Evolutionary conservation across 2,329 filamentous ascomycete genomes (phyloP).

Genomic region (Fusarium goolgardi): DNA sequence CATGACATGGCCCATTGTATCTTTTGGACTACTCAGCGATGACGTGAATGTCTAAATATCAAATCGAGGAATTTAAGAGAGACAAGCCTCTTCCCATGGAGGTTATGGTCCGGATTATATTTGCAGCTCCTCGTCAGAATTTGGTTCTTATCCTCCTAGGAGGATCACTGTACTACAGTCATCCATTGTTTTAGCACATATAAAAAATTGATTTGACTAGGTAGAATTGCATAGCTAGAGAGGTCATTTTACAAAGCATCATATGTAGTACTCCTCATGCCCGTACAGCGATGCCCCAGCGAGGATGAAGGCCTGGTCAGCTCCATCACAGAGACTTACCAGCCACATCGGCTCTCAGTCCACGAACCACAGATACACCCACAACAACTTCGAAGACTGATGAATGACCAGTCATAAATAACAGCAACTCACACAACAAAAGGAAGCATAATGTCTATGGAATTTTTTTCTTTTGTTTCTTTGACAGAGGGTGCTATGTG

Average conservation of each 20-base stretch:
- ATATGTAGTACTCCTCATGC: not conserved
- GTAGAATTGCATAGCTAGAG: not conserved
- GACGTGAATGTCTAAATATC: constrained; percentile 8
- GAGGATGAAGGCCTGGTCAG: not conserved
- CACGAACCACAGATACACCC: constrained; percentile 30
- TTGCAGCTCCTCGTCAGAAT: not conserved
- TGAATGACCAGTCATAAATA: not conserved
- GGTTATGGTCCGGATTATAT: no score
- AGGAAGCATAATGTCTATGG: constrained; percentile 34
- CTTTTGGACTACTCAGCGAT: not conserved
- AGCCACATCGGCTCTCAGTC: constrained; percentile 21
- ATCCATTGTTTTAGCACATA: not conserved
- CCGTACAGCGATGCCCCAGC: not conserved
- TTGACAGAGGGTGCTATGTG: constrained; percentile 44
- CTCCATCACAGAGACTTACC: not conserved
- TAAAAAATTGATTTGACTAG: not conserved
- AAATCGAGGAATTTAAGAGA: not conserved
- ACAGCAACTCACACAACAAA: not conserved
- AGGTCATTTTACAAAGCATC: no score
- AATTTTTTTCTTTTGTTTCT: constrained; percentile 45
- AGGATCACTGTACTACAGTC: not conserved
- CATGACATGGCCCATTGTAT: not conserved
- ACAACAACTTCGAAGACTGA: not conserved
- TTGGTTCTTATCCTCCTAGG: not conserved
- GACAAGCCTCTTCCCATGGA: not conserved